These are phyloP conservation scores for Aeschynomene evenia DNA, from an alignment of 306 rosid genomes.

Conservation along the genomic window DNA sequence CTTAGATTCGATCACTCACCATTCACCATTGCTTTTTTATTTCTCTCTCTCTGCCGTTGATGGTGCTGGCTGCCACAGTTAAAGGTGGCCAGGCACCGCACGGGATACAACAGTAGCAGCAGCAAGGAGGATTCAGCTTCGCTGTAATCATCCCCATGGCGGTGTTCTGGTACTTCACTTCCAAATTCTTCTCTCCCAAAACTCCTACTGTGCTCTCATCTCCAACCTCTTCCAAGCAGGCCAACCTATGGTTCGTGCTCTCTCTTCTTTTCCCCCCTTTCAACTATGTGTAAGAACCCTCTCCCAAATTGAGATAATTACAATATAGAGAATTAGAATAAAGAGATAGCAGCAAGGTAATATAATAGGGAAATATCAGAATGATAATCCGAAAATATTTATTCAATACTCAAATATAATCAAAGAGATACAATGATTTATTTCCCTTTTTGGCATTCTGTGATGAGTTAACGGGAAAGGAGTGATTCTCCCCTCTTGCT, in stretches of 20 bases:
- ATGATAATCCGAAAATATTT: no score
- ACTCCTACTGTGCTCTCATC: constrained; percentile 53
- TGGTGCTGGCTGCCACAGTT: constrained; percentile 64
- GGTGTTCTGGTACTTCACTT: constrained; percentile 96
- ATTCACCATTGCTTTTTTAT: not conserved
- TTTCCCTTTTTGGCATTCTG: no score
- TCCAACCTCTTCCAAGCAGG: constrained; percentile 73
- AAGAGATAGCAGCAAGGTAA: no score
- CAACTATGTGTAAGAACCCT: no score
- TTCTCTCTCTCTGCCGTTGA: constrained; percentile 30
- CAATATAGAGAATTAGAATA: no score
- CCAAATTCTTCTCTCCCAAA: constrained; percentile 85
- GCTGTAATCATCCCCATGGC: constrained; percentile 88
- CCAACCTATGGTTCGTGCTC: constrained; percentile 58
- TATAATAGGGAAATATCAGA: no score
- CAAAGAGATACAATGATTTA: no score
- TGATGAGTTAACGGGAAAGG: no score
- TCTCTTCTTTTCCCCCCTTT: not conserved
- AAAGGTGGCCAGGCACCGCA: constrained; percentile 45
- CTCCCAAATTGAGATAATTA: no score
- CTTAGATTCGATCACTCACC: constrained; percentile 34
- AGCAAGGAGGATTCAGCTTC: constrained; percentile 62
- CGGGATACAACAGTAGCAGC: constrained; percentile 39
- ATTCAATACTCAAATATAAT: no score
- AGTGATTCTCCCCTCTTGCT: no score